Evolutionary conservation across 2,329 filamentous ascomycete species (phyloP).

Genomic region (Thielaviopsis euricoi): DNA sequence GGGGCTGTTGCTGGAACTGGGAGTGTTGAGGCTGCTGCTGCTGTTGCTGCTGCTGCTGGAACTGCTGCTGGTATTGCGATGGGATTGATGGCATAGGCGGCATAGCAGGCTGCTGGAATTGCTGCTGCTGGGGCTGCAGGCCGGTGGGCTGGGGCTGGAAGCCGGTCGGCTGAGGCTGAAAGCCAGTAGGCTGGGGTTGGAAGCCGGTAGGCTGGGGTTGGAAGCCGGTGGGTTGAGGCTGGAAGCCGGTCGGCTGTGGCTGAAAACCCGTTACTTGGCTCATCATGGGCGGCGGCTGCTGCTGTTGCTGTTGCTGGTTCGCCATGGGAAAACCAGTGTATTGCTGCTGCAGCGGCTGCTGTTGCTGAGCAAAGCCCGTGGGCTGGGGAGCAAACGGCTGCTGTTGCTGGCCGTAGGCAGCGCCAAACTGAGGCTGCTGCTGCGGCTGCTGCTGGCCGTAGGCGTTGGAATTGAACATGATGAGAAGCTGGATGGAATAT

Average conservation of each 20-base stretch:
- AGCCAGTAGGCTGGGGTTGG: constrained; percentile 8
- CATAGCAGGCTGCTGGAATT: constrained; percentile 38
- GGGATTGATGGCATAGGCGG: constrained; percentile 45
- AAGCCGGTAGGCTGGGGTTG: constrained; percentile 9
- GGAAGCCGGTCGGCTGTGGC: constrained; percentile 19
- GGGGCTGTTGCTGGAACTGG: constrained; percentile 25
- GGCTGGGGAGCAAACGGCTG: constrained; percentile 38
- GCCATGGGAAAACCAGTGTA: constrained; percentile 45
- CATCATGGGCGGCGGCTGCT: constrained; percentile 43
- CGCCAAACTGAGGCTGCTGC: constrained; percentile 18
- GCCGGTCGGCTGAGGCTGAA: constrained; percentile 8
- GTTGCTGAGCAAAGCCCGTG: constrained; percentile 35
- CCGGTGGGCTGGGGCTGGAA: background rate
- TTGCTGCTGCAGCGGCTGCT: constrained; percentile 36
- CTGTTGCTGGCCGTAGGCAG: constrained; percentile 41
- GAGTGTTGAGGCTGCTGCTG: constrained; percentile 25
- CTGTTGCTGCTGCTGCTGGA: constrained; percentile 27
- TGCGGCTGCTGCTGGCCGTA: constrained; percentile 40
- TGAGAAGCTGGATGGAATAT: constrained; percentile 24
- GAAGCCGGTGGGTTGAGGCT: constrained; percentile 9
- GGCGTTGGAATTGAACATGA: constrained; percentile 49
- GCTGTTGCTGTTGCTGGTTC: constrained; percentile 26
- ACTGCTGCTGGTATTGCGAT: constrained; percentile 42
- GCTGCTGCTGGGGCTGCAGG: constrained; percentile 28
- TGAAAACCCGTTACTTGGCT: constrained; percentile 54